These are phyloP conservation scores for Apiotrichum veenhuisii DNA, from an alignment of 1,284 basidiomycete species.

Conservation along the genomic window DNA sequence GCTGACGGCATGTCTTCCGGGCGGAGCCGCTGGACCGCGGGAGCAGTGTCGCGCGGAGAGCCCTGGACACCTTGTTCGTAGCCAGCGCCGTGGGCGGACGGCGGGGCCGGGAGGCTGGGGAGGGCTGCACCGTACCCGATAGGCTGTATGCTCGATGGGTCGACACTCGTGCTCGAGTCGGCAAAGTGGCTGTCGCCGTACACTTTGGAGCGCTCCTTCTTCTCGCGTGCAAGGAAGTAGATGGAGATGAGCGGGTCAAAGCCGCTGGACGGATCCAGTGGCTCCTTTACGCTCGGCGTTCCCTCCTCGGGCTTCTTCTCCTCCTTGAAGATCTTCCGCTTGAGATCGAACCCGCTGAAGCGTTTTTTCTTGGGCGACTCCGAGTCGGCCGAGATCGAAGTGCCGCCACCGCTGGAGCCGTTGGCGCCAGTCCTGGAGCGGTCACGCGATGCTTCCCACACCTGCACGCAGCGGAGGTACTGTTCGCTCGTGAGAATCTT, in stretches of 20 bases:
- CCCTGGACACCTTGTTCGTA: conserved; percentile 7
- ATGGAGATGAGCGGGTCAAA: conserved; percentile 95
- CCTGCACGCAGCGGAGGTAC: conserved; percentile 67
- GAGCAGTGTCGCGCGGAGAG: conserved; percentile 52
- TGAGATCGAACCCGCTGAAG: conserved; percentile 94
- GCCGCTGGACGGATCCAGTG: conserved; percentile 78
- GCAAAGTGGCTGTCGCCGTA: conserved; percentile 94
- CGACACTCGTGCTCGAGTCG: conserved; percentile 68
- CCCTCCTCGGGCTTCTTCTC: conserved; percentile 46
- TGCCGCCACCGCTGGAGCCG: conserved; percentile 16
- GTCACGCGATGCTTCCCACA: conserved; percentile 71
- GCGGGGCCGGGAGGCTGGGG: conserved; percentile 73
- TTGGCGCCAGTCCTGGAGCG: conserved; percentile 26
- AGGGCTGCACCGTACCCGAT: conserved; percentile 71
- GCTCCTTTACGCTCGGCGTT: conserved; percentile 39
- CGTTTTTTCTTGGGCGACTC: conserved; percentile 52
- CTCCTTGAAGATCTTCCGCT: conserved; percentile 77
- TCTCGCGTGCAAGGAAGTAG: conserved; percentile 92
- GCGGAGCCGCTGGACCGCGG: conserved; percentile 52
- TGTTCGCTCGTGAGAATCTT: conserved; percentile 72
- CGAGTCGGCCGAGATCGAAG: conserved; percentile 5
- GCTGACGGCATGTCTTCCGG: conserved; percentile 24
- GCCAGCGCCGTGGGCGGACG: conserved; percentile 51
- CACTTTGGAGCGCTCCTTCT: conserved; percentile 86
- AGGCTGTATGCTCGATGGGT: conserved; percentile 20